Evolutionary conservation across 495 filamentous ascomycete genomes (phyloP), one percentile per base, ranked within the genome.

Genomic region (Podospora pseudopauciseta): DNA sequence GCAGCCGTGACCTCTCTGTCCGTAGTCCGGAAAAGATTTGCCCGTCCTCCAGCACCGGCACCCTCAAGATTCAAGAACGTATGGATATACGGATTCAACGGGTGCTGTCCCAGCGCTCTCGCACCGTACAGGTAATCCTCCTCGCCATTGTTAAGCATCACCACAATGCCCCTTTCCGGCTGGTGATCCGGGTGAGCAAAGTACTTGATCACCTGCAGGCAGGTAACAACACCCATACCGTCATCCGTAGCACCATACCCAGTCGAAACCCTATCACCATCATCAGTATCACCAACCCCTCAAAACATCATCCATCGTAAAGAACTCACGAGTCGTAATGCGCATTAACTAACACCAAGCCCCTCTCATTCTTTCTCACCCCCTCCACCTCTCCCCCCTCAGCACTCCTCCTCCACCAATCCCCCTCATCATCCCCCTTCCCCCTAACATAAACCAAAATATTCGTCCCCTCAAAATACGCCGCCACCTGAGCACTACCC

Each of bases 31-130:
- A 99, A 97, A 9, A 97, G 77, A 5, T 87, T 90, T 9, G 95
- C 94, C 60, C 93, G 87, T 7, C 95, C 94, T 19, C 95, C 95
- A 44, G 94, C 95, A 59, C 95, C 95, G 54, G 95, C 94, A 15
- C 95, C 95, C 78, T 99, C 95, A 44, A 99, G 85, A 71, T 99
- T 99, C 32, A 98, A 78, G 76, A 99, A 98, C 0, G 91, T 91
- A 73, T 93, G 89, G 34, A 89, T 83, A 71, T 93, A 90, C 27
- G 83, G 85, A 1, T 89, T 85, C 67, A 97, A 82, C 7, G 94
- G 94, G 73, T 93, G 91, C 63, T 91, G 87, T 30, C 90, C 86
- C 68, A 93, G 96, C n/a, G 89, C 93, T 68, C 90, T 86, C 54
- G 95, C 93, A 4, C 95, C 95, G 74, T 95, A 94, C 58, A 99